A percentile compares a stretch with the other conserved stretches of the same genome.
Evolutionary conservation across 2,329 filamentous ascomycete genomes (phyloP).

Genomic region (Phaeosphaeriaceae sp.): DNA sequence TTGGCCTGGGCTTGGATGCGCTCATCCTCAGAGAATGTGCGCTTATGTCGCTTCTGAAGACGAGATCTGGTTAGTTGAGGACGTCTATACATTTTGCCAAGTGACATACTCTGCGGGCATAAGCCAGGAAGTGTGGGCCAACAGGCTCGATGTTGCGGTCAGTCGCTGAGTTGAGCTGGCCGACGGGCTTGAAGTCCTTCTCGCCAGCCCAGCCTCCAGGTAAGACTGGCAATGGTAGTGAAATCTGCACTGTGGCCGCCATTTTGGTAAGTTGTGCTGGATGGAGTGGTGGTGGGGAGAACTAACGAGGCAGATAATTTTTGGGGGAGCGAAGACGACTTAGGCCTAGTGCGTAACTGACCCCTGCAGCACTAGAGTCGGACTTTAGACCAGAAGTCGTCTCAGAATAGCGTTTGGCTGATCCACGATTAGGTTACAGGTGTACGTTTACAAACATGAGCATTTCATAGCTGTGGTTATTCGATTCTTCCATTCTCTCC

Average conservation of each 20-base stretch:
- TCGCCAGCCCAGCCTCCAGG: slow-evolving; percentile 83
- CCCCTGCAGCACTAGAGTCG: background rate
- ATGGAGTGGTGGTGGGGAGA: slow-evolving; percentile 12
- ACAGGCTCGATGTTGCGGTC: slow-evolving; percentile 94
- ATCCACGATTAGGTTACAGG: slow-evolving; percentile 27
- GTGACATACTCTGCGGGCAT: slow-evolving; percentile 80
- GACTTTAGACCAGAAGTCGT: slow-evolving; percentile 18
- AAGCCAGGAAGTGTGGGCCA: slow-evolving; percentile 95
- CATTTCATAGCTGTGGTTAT: slow-evolving; percentile 6
- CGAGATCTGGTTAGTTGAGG: slow-evolving; percentile 18
- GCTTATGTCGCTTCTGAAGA: slow-evolving; percentile 78
- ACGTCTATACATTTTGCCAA: background rate
- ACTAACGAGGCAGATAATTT: slow-evolving; percentile 18
- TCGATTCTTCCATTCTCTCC: slow-evolving; percentile 8
- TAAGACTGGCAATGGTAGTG: slow-evolving; percentile 74
- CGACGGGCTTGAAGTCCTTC: slow-evolving; percentile 89
- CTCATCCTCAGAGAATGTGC: slow-evolving; percentile 98
- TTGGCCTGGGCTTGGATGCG: slow-evolving; percentile 94
- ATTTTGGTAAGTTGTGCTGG: slow-evolving; percentile 53
- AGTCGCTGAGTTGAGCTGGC: slow-evolving; percentile 75
- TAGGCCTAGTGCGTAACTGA: slow-evolving; percentile 2
- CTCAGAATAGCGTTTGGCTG: slow-evolving; percentile 25
- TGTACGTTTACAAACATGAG: slow-evolving; percentile 18
- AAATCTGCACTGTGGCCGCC: slow-evolving; percentile 71
- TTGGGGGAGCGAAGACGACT: slow-evolving; percentile 1